A percentile compares a stretch with the other conserved stretches of the same genome.
Evolutionary conservation across 305 asterid genomes (phyloP).

Genomic region (Fraxinus ornus): DNA sequence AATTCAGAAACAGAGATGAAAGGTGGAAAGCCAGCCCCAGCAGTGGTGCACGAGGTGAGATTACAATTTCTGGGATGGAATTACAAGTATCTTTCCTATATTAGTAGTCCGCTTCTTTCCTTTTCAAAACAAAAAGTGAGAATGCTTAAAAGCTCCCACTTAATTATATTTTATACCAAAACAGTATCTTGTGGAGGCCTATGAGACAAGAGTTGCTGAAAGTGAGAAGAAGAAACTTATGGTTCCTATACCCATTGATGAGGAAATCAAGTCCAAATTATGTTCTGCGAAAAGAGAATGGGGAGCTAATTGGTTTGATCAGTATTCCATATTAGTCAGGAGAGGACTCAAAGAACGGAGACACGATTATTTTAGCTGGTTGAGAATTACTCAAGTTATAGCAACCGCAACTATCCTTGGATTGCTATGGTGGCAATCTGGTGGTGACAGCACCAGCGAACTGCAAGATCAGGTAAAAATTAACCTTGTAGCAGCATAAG

Average conservation of each 20-base stretch:
- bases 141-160: background rate
- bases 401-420: conserved; percentile 85
- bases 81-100: background rate
- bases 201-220: conserved; percentile 75
- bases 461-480: conserved; percentile 81
- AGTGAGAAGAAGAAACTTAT: conserved; percentile 58
- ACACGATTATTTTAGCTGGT: conserved; percentile 93
- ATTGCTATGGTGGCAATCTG: conserved; percentile 94
- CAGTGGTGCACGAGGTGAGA: conserved; percentile 66
- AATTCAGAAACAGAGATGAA: conserved; percentile 50
- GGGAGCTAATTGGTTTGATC: conserved; percentile 95
- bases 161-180: conserved; percentile 13
- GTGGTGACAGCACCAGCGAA: conserved; percentile 53
- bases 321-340: conserved; percentile 68
- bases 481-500: background rate
- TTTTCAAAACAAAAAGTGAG: background rate
- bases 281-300: conserved; percentile 66
- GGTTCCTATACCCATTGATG: conserved; percentile 57
- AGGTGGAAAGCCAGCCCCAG: conserved; percentile 64
- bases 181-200: conserved; percentile 91
- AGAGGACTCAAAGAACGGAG: conserved; percentile 91
- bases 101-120: background rate
- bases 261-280: conserved; percentile 54
- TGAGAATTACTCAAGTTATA: conserved; percentile 88
- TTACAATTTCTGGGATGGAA: background rate